Percentiles rank a stretch among this genome's conserved stretches.
These are phyloP conservation scores for Saccharomyces paradoxus DNA, from an alignment of 805 yeast genomes.

Conservation along the genomic window DNA sequence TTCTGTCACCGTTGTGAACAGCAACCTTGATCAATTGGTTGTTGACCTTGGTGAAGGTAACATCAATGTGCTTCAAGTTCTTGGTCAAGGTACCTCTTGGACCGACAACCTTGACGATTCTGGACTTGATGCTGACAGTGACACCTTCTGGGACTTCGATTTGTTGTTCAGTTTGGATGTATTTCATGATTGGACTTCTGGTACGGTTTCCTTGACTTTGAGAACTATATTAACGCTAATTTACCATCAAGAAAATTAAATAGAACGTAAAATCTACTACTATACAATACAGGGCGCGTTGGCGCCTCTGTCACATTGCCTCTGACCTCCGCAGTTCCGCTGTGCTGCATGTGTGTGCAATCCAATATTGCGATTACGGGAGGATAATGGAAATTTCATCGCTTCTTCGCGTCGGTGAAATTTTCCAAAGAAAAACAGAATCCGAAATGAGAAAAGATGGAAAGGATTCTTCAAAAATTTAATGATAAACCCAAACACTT, in stretches of 20 bases:
- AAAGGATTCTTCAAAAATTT: background rate
- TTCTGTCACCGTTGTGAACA: constrained; percentile 98
- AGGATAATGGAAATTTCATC: background rate
- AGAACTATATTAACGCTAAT: background rate
- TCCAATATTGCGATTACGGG: background rate
- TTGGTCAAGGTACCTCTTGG: constrained; percentile 94
- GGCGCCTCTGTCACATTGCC: background rate
- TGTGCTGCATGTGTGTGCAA: background rate
- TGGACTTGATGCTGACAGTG: constrained; percentile 82
- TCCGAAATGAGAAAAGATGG: background rate
- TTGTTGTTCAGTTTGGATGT: constrained; percentile 78
- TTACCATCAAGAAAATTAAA: background rate
- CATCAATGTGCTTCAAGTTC: constrained; percentile 90
- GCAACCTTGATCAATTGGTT: constrained; percentile 68
- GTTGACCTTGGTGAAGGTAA: constrained; percentile 76
- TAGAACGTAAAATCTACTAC: background rate
- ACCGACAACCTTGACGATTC: constrained; percentile 84
- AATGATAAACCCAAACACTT: background rate
- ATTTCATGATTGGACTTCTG: constrained; percentile 45
- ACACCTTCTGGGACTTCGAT: constrained; percentile 90
- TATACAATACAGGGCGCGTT: background rate
- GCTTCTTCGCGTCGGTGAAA: background rate
- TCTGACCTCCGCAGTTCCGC: background rate
- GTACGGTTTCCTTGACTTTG: background rate
- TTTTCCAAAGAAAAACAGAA: background rate